Conservation (phyloP, 192 early-diverging fungal genomes). For the Globomyces pollinis-pini region DNA sequence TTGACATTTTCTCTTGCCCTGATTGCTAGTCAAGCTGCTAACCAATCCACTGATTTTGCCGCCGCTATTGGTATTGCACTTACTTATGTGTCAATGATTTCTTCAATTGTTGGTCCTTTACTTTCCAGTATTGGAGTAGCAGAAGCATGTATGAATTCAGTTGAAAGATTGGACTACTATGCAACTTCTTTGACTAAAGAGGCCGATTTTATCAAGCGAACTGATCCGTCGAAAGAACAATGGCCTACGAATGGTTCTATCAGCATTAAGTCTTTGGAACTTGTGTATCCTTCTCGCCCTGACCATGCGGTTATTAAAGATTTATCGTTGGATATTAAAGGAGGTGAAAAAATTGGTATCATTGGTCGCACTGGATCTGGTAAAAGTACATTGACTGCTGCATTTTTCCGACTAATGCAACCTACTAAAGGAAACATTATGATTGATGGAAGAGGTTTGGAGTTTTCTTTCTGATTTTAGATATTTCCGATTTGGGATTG, state of each 20-base stretch:
- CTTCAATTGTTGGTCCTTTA: no score
- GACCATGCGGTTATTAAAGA: constrained; percentile 19
- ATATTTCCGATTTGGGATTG: constrained; percentile 25
- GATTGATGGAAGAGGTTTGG: constrained; percentile 26
- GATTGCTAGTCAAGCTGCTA: background rate
- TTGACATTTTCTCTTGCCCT: constrained; percentile 6
- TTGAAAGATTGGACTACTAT: constrained; percentile 35
- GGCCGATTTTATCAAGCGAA: background rate
- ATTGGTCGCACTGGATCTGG: constrained; percentile 64
- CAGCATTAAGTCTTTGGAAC: constrained; percentile 1
- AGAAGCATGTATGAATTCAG: constrained; percentile 24
- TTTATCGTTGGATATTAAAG: constrained; percentile 13
- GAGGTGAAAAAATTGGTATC: constrained; percentile 56
- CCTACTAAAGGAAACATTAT: constrained; percentile 33
- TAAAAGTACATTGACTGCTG: constrained; percentile 57
- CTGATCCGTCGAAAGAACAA: background rate
- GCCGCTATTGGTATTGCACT: constrained; percentile 11
- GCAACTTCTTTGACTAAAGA: constrained; percentile 12
- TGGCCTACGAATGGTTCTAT: constrained; percentile 12
- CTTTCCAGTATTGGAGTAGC: background rate
- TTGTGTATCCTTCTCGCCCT: constrained; percentile 44
- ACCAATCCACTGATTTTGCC: constrained; percentile 8
- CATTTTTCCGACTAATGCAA: constrained; percentile 64
- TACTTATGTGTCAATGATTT: background rate
- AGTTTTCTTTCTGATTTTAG: background rate